Base-by-base conservation (phyloP, 192 early-diverging fungal genomes). In the Podila clonocystis region DNA sequence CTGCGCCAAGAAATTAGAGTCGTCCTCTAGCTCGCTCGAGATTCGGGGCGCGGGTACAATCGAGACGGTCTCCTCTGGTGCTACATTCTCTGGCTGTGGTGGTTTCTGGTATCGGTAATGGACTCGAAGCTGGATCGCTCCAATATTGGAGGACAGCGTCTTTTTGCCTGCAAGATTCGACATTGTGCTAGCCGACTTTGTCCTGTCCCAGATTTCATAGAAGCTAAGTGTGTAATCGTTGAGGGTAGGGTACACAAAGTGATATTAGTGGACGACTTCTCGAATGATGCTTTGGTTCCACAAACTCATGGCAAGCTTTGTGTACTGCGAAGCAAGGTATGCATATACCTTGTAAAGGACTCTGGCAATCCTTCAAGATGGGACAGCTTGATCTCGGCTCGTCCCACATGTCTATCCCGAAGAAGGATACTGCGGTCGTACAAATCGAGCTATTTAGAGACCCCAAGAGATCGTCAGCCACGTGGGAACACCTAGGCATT, bases 131-230 rank as follows among this genome's bases (percentile, higher is more conserved):
- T 92, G 90, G 29, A 94, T 67, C 5, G 91, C 93, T 9, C 93
- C 93, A 30, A 93, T 82, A 68, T 94, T 92, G 62, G 83, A 87
- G 1, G 89, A 91, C 9, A 91, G 69, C 0, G 88, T 74, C 49
- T 87, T 82, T 84, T 88, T 60, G 70, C 77, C 77, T 60, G 77
- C 82, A 33, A 90, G 83, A 29, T 89, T 86, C 12, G 91, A 89
- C 58, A 89, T 89, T 9, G 90, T 91, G 34, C 90, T 88, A 9
- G 82, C 80, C 0, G 93, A 85, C 67, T 89, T 76, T 62, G 88
- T 91, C 64, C 88, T 86, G 72, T 94, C 91, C 93, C 93, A 94
- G 31, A 94, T 91, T 67, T 94, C 93, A 68, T 93, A 93, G 66
- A 91, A 94, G 72, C 87, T 87, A 48, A 33, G 17, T 31, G 34